These are phyloP conservation scores for Dictyostelium firmibasis DNA, from an alignment of 78 protist species.

Conservation along the genomic window DNA sequence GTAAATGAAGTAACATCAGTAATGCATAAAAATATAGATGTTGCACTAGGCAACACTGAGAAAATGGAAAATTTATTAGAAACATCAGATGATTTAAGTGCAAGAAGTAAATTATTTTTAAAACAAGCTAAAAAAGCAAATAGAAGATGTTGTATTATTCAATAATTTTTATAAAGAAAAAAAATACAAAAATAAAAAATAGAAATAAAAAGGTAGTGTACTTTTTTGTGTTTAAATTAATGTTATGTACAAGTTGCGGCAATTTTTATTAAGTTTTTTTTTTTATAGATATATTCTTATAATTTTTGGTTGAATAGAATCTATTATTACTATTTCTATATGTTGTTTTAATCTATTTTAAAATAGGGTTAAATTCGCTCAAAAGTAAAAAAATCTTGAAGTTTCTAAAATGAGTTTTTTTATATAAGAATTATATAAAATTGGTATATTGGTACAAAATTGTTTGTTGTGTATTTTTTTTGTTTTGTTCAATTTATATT, in stretches of 20 bases:
- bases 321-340: background rate
- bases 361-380: background rate
- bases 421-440: background rate
- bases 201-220: background rate
- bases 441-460: background rate
- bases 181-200: too few relatives aligned
- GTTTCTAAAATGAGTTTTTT: background rate
- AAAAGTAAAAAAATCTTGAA: background rate
- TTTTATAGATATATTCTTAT: background rate
- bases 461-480: background rate
- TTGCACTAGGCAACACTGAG: conserved; percentile 31
- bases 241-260: background rate
- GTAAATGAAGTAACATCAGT: conserved; percentile 44
- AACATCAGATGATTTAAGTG: conserved; percentile 43
- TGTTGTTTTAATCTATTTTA: background rate
- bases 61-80: conserved; percentile 59
- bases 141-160: conserved; percentile 65
- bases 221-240: background rate
- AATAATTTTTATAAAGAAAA: background rate
- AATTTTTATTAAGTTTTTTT: background rate
- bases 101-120: conserved; percentile 64
- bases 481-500: background rate
- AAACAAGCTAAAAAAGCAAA: conserved; percentile 69
- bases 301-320: background rate
- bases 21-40: conserved; percentile 74